Conservation (phyloP, 495 filamentous ascomycete genomes). For the Trichoderma gamsii region DNA sequence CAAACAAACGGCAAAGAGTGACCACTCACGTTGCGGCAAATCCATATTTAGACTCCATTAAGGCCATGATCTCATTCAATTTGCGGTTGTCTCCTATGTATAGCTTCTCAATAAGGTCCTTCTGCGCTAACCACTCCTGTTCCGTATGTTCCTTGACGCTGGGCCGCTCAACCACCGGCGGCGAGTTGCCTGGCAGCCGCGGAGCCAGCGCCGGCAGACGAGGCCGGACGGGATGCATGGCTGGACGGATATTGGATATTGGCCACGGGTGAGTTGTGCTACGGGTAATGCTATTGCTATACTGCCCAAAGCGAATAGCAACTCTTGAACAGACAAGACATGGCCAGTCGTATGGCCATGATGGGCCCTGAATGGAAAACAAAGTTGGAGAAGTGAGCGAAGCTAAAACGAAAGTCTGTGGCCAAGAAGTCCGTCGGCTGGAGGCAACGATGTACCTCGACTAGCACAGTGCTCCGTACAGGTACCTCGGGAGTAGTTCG, state of each 20-base stretch:
- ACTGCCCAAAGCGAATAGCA: neutral
- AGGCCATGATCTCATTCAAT: slow-evolving; percentile 32
- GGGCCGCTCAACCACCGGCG: slow-evolving; percentile 13
- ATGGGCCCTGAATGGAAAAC: slow-evolving; percentile 1
- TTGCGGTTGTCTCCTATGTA: slow-evolving; percentile 33
- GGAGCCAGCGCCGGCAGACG: slow-evolving; percentile 14
- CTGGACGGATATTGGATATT: neutral
- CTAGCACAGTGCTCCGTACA: neutral
- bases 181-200: neutral
- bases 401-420: neutral
- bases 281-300: neutral
- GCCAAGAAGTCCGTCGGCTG: neutral
- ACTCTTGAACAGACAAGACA: slow-evolving; percentile 1
- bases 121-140: slow-evolving; percentile 30
- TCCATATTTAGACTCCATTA: slow-evolving; percentile 26
- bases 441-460: neutral
- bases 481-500: neutral
- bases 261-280: neutral
- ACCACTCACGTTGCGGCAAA: slow-evolving; percentile 32
- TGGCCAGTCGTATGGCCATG: slow-evolving; percentile 9
- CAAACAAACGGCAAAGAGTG: neutral
- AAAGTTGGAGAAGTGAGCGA: neutral
- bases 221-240: slow-evolving; percentile 6
- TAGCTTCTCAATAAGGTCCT: slow-evolving; percentile 25
- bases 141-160: slow-evolving; percentile 18